Evolutionary conservation across 768 basidiomycete genomes (phyloP), one percentile per base, ranked within the genome.

Genomic region (Vararia minispora): DNA sequence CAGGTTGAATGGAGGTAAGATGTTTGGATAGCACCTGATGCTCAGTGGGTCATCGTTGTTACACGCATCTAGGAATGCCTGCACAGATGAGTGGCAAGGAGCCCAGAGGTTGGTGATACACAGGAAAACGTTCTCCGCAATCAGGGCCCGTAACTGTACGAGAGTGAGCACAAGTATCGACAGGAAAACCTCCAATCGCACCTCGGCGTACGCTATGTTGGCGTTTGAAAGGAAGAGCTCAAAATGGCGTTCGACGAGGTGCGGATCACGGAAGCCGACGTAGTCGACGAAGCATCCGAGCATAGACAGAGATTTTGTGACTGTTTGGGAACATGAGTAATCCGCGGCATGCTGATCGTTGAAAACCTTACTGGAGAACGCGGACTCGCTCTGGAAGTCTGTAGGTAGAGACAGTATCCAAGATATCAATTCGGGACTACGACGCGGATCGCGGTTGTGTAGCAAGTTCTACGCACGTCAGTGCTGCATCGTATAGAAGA

Each of bases 151-250:
- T 24, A 43, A 30, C 43, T 45, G 18, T 17, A 30, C 14, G 2
- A 35, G 17, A 24, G 22, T 8, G n/a, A n/a, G n/a, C n/a, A n/a
- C n/a, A n/a, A n/a, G n/a, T n/a, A n/a, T n/a, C n/a, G 25, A 28
- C 14, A 12, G 24, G 23, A 18, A 33, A 45, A 10, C 21, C 24
- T 10, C 40, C 11, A 5, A 21, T 29, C 58, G 28, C 56, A 85
- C 89, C 61, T 94, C 90, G 11, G 83, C 86, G 54, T 89, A 95
- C 25, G 77, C 76, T 4, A 85, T 88, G 44, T 81, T 71, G 17
- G 83, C 69, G 50, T 86, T 84, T 14, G 74, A 68, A 48, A 92
- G 77, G 48, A 85, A 71, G 31, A 85, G 51, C 34, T 76, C 64
- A 41, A 79, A 63, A 54, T 86, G 83, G 52, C 71, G 69, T 39